Percentiles rank a stretch among this genome's conserved stretches.
phyloP scores from a whole-genome alignment of 164 flowering plant species.

The Dillenia suffruticosa region DNA sequence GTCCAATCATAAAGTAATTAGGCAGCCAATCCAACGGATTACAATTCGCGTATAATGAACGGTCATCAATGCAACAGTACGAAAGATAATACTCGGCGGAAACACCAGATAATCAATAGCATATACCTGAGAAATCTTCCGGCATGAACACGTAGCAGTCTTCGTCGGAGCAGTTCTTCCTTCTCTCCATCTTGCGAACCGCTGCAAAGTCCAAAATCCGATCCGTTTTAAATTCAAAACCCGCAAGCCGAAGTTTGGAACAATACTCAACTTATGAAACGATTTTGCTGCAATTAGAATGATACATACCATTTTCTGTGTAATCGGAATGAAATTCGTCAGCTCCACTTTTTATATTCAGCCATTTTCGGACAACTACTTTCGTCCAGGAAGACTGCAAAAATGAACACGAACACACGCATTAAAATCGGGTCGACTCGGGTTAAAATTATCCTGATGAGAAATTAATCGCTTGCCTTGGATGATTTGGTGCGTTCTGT shows the following conservation, averaged over 20 bases:
- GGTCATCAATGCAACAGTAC: background rate
- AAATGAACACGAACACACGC: background rate
- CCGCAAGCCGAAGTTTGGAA: background rate
- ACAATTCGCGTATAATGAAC: too few relatives aligned
- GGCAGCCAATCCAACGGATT: too few relatives aligned
- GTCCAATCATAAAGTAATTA: too few relatives aligned
- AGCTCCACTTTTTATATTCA: slow-evolving; percentile 48
- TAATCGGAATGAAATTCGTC: slow-evolving; percentile 63
- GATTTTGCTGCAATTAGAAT: background rate
- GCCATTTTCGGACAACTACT: slow-evolving; percentile 58
- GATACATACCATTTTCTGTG: slow-evolving; percentile 19
- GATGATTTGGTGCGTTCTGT: slow-evolving; percentile 17
- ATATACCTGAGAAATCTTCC: slow-evolving; percentile 50
- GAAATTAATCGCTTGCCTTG: slow-evolving; percentile 25
- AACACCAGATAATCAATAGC: background rate
- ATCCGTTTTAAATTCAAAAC: too few relatives aligned
- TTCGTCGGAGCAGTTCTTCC: slow-evolving; percentile 61
- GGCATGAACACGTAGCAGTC: slow-evolving; percentile 37
- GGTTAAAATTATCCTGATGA: background rate
- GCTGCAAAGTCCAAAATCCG: background rate
- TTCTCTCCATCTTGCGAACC: slow-evolving; percentile 20
- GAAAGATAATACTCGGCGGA: background rate
- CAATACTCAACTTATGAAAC: background rate
- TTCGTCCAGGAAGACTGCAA: slow-evolving; percentile 68
- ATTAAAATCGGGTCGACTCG: background rate